Evolutionary conservation across 345 rosid species (phyloP).

Genomic region (Gossypium anomalum): DNA sequence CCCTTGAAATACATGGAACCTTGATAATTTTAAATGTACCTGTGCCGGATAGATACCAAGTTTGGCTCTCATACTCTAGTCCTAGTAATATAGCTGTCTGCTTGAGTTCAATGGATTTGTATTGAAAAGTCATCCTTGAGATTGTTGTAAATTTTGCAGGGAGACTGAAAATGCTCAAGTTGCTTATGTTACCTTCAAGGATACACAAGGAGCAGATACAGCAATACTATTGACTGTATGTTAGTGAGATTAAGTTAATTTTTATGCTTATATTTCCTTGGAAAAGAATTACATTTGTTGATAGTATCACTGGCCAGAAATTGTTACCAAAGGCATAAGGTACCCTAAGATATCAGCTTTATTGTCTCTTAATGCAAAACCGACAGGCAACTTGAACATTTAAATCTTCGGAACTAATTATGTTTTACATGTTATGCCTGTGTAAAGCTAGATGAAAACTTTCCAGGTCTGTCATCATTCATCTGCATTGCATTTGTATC

Average conservation of each 20-base stretch:
- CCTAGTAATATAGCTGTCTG: background rate
- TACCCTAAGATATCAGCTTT: background rate
- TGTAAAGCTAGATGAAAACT: background rate
- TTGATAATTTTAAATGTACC: background rate
- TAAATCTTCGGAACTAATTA: background rate
- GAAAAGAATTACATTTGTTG: background rate
- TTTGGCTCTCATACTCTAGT: background rate
- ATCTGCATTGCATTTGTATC: background rate
- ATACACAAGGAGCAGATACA: constrained; percentile 45
- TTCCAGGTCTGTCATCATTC: background rate
- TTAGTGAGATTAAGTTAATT: background rate
- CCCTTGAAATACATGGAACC: background rate
- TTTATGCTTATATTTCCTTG: background rate
- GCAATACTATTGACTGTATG: constrained; percentile 51
- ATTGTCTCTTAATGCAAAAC: constrained; percentile 33
- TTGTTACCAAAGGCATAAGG: constrained; percentile 21
- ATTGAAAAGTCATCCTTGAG: constrained; percentile 1
- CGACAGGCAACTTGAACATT: constrained; percentile 20
- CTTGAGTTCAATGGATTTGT: background rate
- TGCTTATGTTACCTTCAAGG: constrained; percentile 50
- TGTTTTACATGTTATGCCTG: background rate
- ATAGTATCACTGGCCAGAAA: background rate
- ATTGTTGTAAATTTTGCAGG: constrained; percentile 23
- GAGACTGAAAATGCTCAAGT: constrained; percentile 36
- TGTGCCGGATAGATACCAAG: background rate